Evolutionary conservation across 352 stramenopile species (phyloP), one percentile per base, ranked within the genome.

Genomic region (Pythium aquatile): DNA sequence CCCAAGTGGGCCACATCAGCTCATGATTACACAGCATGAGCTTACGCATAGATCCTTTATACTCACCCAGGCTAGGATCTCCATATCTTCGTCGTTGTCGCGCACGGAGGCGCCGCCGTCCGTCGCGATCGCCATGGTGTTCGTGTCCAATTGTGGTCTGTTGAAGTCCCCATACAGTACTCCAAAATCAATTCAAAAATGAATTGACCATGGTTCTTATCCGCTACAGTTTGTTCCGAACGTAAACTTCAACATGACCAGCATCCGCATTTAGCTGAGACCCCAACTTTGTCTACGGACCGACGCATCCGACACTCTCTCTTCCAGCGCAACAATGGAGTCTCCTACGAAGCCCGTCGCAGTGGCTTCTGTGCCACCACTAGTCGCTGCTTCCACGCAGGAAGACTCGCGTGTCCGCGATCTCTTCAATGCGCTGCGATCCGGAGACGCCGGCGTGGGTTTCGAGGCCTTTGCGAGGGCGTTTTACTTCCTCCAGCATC

Each of bases 401-500:
- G 77, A 89, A 16, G 73, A 83, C 59, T 54, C 63, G 52, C 75
- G 72, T 57, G 67, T 68, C 8, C 75, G 77, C 8, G 74, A 83
- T 40, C 69, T 87, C 3, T 90, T 74, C 67, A 87, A 85, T 47
- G 65, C 65, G 52, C 67, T 90, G 53, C 72, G 77, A 9, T 77
- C 75, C 40, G 74, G 74, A 26, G 81, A 90, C 28, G 68, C 71
- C 32, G 78, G 81, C 35, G 81, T 87, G 53, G 77, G 71, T 51
- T 74, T 85, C 13, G 81, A 90, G 56, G 37, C 68, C 8, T 52
- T 90, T 61, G 63, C 75, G 14, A 58, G 66, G 40, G 48, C 71
- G 30, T 39, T 90, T 14, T 92, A 92, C 68, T 92, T 88, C 53
- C 59, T 86, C 37, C 83, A 92, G 69, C 76, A 87, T 44, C 60